Evolutionary conservation across 139 green algal species (phyloP).

Genomic region (Zygnema circumcarinatum): DNA sequence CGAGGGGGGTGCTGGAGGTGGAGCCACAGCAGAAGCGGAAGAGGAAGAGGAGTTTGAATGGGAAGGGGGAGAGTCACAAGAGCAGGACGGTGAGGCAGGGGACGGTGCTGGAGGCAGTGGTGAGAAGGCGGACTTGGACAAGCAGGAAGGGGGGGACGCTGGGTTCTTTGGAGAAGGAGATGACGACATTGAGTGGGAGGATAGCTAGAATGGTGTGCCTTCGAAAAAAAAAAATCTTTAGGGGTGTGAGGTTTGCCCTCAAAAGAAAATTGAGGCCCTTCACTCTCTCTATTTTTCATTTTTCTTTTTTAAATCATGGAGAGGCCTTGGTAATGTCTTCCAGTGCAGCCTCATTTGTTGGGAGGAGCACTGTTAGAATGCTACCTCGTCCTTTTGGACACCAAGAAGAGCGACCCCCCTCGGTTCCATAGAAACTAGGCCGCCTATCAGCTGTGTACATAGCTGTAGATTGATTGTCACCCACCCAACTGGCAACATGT

Average conservation of each 20-base stretch:
- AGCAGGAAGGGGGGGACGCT: neutral
- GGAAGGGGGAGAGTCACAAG: slow-evolving; percentile 25
- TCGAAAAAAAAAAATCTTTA: neutral
- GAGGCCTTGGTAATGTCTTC: too few species aligned
- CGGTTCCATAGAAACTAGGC: too few species aligned
- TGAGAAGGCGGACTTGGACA: slow-evolving; percentile 8
- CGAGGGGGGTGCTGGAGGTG: slow-evolving; percentile 16
- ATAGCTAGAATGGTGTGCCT: neutral
- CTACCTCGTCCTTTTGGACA: too few species aligned
- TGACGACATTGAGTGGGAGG: slow-evolving; percentile 35
- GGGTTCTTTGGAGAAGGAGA: slow-evolving; percentile 2
- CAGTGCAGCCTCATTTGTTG: too few species aligned
- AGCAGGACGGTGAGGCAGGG: neutral
- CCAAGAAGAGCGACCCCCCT: too few species aligned
- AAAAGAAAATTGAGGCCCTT: too few species aligned
- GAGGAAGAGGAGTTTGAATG: slow-evolving; percentile 43
- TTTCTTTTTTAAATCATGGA: too few species aligned
- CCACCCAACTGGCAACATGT: too few species aligned
- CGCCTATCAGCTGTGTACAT: too few species aligned
- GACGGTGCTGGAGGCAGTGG: slow-evolving; percentile 22
- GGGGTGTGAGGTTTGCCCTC: neutral
- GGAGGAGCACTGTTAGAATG: too few species aligned
- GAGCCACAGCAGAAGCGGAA: neutral
- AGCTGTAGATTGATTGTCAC: too few species aligned
- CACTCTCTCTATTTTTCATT: too few species aligned